Conservation (phyloP, 2,329 filamentous ascomycete species). For the Cercospora beticola region DNA sequence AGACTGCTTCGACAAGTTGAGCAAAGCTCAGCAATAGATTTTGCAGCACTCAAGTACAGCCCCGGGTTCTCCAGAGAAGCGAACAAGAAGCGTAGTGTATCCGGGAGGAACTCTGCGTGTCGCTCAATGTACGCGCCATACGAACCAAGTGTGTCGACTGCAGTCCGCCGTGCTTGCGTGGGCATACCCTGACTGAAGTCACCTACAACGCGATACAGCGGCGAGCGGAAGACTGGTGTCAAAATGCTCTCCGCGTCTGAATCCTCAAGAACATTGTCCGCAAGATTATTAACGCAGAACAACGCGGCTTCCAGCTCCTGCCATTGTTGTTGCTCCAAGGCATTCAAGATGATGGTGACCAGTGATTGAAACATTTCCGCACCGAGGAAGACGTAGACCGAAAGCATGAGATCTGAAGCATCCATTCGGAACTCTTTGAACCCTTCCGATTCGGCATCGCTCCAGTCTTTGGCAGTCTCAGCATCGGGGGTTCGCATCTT, state of each 20-base stretch:
- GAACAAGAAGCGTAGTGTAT: slow-evolving; percentile 73
- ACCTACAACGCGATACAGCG: slow-evolving; percentile 53
- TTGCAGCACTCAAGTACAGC: slow-evolving; percentile 68
- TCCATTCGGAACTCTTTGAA: slow-evolving; percentile 68
- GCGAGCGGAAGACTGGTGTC: slow-evolving; percentile 63
- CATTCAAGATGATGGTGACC: slow-evolving; percentile 45
- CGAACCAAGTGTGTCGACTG: slow-evolving; percentile 67
- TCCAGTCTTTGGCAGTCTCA: slow-evolving; percentile 62
- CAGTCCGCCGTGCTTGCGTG: slow-evolving; percentile 64
- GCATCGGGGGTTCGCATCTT: slow-evolving; percentile 56
- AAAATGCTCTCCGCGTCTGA: slow-evolving; percentile 60
- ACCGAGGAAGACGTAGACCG: slow-evolving; percentile 61
- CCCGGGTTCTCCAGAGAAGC: slow-evolving; percentile 59
- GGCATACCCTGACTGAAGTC: slow-evolving; percentile 54
- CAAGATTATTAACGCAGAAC: slow-evolving; percentile 65
- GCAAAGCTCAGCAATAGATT: slow-evolving; percentile 71
- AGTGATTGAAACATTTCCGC: slow-evolving; percentile 49
- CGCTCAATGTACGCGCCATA: slow-evolving; percentile 76
- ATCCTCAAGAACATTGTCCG: slow-evolving; percentile 64
- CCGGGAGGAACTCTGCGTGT: slow-evolving; percentile 64
- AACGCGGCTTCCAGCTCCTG: slow-evolving; percentile 53
- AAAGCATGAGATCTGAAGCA: slow-evolving; percentile 73
- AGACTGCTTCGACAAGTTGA: slow-evolving; percentile 71
- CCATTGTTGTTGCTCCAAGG: slow-evolving; percentile 47
- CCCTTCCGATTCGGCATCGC: slow-evolving; percentile 56